Evolutionary conservation across 2,329 filamentous ascomycete genomes (phyloP), one percentile per base, ranked within the genome.

Genomic region (Xylaria polymorpha): DNA sequence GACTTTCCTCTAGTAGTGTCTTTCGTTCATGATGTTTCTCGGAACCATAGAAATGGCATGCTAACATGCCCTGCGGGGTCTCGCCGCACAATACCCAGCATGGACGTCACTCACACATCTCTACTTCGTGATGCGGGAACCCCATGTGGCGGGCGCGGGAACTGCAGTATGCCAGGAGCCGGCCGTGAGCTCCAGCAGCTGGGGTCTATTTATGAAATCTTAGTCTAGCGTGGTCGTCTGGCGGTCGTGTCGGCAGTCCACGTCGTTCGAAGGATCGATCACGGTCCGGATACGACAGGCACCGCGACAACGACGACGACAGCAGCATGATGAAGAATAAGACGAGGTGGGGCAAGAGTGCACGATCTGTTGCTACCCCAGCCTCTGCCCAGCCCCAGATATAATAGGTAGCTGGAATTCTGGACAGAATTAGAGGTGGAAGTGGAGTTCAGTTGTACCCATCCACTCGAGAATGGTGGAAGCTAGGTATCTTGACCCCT

Each of bases 1-100:
- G 66, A 76, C 68, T 69, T 77, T 69, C 74, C 74, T 56, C 69
- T 61, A 67, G 61, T 64, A 56, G 44, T 64, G 66, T 53, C 25
- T 29, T 37, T 64, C 41, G 55, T 66, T 65, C 64, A 69, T 70
- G 61, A 71, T 70, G 53, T 32, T 67, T 57, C 35, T 57, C 61
- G 64, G 55, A 25, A 61, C 32, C 55, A 63, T 64, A 58, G 57
- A 29, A 50, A 35, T 12, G 53, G 53, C 37, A 66, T 64, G 61
- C 56, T 25, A 37, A 39, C 43, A n/a, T 15, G 7, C 20, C 51
- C 64, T 63, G 41, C 60, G 58, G 43, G 51, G 61, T 61, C 35
- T 67, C 58, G 56, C 57, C 58, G 56, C 57, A 43, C 57, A 61
- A 43, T 43, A 64, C 55, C 39, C 20, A 62, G 61, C 62, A 70